These are phyloP conservation scores for Nematocida displodere DNA, from an alignment of 371 early-diverging fungal genomes.

Conservation along the genomic window DNA sequence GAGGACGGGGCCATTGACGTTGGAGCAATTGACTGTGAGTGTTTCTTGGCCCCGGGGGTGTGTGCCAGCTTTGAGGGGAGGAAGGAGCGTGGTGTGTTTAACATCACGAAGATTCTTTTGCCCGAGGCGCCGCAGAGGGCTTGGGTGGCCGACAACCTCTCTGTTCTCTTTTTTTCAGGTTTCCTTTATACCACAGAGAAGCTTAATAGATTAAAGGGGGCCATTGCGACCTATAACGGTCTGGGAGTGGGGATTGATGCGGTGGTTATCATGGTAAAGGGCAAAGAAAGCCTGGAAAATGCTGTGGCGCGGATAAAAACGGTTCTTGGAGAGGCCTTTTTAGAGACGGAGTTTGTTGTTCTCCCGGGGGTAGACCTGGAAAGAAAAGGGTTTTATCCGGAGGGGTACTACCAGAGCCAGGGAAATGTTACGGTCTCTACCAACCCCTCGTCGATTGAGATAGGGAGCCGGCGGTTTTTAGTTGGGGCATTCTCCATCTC, in stretches of 20 bases:
- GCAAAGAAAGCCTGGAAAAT: not conserved
- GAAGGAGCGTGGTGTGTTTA: not conserved
- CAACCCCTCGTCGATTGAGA: conserved; percentile 6
- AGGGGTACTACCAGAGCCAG: not conserved
- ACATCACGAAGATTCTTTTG: not conserved
- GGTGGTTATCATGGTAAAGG: conserved; percentile 28
- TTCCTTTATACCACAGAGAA: not conserved
- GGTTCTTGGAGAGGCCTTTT: not conserved
- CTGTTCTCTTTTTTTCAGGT: not conserved
- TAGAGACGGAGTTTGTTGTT: conserved; percentile 17
- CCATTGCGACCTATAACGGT: conserved; percentile 1
- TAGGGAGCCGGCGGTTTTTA: conserved; percentile 4
- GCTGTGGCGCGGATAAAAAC: not conserved
- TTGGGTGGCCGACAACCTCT: not conserved
- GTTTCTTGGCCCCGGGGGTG: conserved; percentile 28
- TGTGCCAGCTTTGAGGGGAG: conserved; percentile 34
- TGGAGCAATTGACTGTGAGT: not conserved
- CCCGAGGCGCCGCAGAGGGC: not conserved
- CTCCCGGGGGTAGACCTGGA: not conserved
- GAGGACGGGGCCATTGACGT: conserved; percentile 5
- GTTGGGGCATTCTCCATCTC: conserved; percentile 24
- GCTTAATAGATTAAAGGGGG: not conserved
- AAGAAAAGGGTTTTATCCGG: conserved; percentile 8
- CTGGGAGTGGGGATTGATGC: not conserved
- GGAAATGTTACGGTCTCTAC: not conserved